These are phyloP conservation scores for Jimgerdemannia lactiflua DNA, from an alignment of 192 early-diverging fungal genomes.

Conservation along the genomic window DNA sequence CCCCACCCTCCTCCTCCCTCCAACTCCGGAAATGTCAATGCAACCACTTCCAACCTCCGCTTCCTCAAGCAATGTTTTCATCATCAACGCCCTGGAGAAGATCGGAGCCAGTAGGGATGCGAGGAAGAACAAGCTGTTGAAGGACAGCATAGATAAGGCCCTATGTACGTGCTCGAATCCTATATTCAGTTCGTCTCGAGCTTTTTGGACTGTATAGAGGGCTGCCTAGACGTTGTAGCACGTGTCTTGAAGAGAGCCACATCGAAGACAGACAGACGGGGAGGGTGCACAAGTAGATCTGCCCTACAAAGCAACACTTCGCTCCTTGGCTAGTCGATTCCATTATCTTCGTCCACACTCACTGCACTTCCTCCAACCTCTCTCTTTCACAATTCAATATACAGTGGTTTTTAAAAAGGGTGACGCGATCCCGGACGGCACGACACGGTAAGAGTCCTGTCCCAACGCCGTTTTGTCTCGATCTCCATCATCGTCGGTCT, in stretches of 20 bases:
- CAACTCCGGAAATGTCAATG: not conserved
- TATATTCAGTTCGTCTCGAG: too few relatives aligned
- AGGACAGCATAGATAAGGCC: slow-evolving; percentile 45
- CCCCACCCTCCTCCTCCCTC: too few relatives aligned
- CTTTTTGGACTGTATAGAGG: too few relatives aligned
- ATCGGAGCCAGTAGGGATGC: slow-evolving; percentile 53
- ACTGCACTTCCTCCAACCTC: too few relatives aligned
- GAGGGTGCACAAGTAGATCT: too few relatives aligned
- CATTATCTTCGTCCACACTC: too few relatives aligned
- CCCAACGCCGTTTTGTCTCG: not conserved
- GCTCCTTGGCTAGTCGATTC: too few relatives aligned
- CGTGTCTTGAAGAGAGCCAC: too few relatives aligned
- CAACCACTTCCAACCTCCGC: not conserved
- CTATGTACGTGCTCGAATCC: slow-evolving; percentile 37
- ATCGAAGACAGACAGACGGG: too few relatives aligned
- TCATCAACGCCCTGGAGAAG: slow-evolving; percentile 63
- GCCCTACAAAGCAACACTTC: too few relatives aligned
- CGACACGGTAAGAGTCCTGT: slow-evolving; percentile 14
- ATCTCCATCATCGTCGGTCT: not conserved
- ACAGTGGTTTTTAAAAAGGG: slow-evolving; percentile 32
- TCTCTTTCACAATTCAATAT: not conserved
- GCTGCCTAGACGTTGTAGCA: too few relatives aligned
- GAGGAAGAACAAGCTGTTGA: slow-evolving; percentile 36
- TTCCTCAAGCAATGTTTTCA: slow-evolving; percentile 51
- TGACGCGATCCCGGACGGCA: slow-evolving; percentile 25